Percentiles rank a stretch among this genome's conserved stretches.
Evolutionary conservation across 1,284 basidiomycete species (phyloP).

Genomic region (Rhodotorula sp.): DNA sequence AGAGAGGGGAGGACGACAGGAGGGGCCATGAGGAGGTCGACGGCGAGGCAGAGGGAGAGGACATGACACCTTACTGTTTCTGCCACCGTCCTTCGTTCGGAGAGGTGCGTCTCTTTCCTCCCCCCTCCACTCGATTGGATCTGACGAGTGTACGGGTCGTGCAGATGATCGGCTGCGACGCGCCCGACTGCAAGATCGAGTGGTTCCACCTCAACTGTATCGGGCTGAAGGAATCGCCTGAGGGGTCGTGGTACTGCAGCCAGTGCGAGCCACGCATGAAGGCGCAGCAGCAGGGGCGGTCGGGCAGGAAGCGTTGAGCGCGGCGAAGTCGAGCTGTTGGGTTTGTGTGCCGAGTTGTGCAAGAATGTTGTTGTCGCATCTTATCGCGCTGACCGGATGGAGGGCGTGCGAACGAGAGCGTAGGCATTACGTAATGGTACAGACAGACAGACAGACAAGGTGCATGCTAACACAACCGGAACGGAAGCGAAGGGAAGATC

Average conservation of each 20-base stretch:
- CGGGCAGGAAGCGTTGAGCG: slow-evolving; percentile 10
- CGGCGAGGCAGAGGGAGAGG: slow-evolving; percentile 37
- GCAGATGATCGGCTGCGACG: slow-evolving; percentile 47
- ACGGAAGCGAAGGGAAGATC: too few relatives aligned
- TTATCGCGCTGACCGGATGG: too few relatives aligned
- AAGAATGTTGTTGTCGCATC: background rate
- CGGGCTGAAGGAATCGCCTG: slow-evolving; percentile 65
- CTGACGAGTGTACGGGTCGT: background rate
- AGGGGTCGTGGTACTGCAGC: slow-evolving; percentile 79
- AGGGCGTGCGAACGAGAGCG: too few relatives aligned
- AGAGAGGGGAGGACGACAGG: slow-evolving; percentile 33
- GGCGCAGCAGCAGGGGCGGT: slow-evolving; percentile 5
- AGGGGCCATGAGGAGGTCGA: slow-evolving; percentile 34
- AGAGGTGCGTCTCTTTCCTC: slow-evolving; percentile 33
- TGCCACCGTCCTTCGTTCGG: slow-evolving; percentile 44
- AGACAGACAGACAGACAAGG: too few relatives aligned
- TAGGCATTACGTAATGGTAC: too few relatives aligned
- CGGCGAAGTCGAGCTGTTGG: too few relatives aligned
- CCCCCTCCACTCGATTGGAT: too few relatives aligned
- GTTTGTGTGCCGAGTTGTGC: background rate
- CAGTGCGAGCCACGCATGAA: slow-evolving; percentile 52
- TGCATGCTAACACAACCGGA: too few relatives aligned
- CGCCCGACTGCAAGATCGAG: slow-evolving; percentile 42
- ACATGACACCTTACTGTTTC: slow-evolving; percentile 44
- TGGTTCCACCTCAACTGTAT: slow-evolving; percentile 74